phyloP scores from a whole-genome alignment of 1,139 yeast genomes.

The Komagataea norvegica region DNA sequence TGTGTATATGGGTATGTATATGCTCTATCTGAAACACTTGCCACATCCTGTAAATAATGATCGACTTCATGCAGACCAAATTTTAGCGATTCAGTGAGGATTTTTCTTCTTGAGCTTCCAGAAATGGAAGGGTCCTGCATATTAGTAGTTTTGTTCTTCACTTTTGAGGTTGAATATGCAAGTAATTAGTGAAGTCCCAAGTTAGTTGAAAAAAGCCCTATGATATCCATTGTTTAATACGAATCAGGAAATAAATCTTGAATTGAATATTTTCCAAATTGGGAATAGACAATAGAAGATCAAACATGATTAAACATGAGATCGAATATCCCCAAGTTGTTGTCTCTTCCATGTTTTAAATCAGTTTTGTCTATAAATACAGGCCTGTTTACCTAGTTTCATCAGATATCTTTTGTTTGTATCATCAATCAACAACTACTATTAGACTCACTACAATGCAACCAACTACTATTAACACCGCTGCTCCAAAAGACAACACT shows the following conservation, averaged over 20 bases:
- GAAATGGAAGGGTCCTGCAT: no score
- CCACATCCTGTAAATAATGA: no score
- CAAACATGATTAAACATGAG: not conserved
- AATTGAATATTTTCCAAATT: conserved; percentile 1
- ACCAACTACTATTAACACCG: conserved; percentile 16
- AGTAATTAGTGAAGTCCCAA: no score
- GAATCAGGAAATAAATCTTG: not conserved
- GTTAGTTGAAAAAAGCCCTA: no score
- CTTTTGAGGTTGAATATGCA: no score
- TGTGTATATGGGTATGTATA: no score
- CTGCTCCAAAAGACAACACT: conserved; percentile 19
- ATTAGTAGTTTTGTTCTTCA: no score
- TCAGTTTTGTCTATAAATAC: conserved; percentile 4
- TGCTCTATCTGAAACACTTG: no score
- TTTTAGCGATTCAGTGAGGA: no score
- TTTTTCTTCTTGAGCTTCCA: no score
- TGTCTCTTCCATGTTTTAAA: not conserved
- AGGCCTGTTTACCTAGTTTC: not conserved
- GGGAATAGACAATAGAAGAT: conserved; percentile 1
- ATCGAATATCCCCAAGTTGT: not conserved
- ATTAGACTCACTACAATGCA: conserved; percentile 13
- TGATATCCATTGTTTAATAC: not conserved
- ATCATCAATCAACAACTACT: conserved; percentile 3
- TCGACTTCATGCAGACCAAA: no score
- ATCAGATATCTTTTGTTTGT: not conserved